phyloP scores from a whole-genome alignment of 805 yeast species.

The Yamadazyma sp. region DNA sequence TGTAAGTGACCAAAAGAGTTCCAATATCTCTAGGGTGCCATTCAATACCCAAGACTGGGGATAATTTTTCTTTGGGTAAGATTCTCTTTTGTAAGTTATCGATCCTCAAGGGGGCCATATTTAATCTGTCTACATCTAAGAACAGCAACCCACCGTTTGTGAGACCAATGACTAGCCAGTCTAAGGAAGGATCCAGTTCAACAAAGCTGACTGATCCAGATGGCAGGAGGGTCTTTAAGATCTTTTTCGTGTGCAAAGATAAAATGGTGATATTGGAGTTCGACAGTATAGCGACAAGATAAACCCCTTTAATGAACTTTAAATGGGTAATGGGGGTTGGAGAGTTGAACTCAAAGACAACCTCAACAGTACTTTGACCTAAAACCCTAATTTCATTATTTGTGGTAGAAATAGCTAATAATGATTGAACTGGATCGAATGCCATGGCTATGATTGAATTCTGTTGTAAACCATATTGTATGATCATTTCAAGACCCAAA shows the following conservation, averaged over 20 bases:
- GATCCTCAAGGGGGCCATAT: constrained; percentile 60
- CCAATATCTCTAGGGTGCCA: constrained; percentile 93
- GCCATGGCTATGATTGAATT: constrained; percentile 69
- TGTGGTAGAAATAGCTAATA: constrained; percentile 77
- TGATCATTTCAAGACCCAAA: constrained; percentile 22
- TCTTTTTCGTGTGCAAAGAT: constrained; percentile 61
- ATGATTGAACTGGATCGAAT: constrained; percentile 84
- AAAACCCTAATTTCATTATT: constrained; percentile 69
- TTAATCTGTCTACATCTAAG: constrained; percentile 80
- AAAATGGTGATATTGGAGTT: constrained; percentile 59
- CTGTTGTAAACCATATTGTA: constrained; percentile 40
- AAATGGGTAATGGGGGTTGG: constrained; percentile 52
- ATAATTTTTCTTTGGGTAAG: constrained; percentile 53
- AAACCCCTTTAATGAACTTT: constrained; percentile 75
- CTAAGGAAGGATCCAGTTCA: constrained; percentile 82
- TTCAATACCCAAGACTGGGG: constrained; percentile 64
- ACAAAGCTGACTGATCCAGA: constrained; percentile 66
- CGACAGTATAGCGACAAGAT: constrained; percentile 67
- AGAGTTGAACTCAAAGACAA: constrained; percentile 52
- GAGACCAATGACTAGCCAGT: constrained; percentile 81
- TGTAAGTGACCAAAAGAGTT: constrained; percentile 68
- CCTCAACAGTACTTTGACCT: constrained; percentile 82
- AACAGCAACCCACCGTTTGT: constrained; percentile 69
- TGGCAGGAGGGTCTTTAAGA: constrained; percentile 58
- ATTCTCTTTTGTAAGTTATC: constrained; percentile 66